Evolutionary conservation across 2,329 filamentous ascomycete genomes (phyloP).

Genomic region (Pseudogymnoascus sp.): DNA sequence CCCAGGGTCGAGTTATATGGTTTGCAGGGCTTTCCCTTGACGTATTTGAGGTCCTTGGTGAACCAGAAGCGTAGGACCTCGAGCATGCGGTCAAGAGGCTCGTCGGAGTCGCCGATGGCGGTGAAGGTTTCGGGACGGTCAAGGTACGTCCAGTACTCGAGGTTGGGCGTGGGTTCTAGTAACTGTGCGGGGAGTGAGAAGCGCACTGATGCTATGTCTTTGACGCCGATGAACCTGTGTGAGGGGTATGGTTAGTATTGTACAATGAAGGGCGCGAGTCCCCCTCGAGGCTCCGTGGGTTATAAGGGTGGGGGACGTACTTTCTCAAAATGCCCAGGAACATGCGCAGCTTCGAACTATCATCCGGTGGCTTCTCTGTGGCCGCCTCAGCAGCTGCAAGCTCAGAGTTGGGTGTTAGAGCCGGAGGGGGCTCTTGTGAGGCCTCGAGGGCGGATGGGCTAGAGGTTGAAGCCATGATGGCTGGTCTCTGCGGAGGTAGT

Average conservation of each 20-base stretch:
- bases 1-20: constrained; percentile 96
- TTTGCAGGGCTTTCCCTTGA: constrained; percentile 97
- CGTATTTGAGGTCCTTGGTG: constrained; percentile 97
- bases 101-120: constrained; percentile 79
- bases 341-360: constrained; percentile 81
- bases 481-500: not conserved
- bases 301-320: constrained; percentile 46
- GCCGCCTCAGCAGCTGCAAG: constrained; percentile 11
- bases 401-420: not conserved
- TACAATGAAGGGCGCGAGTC: not conserved
- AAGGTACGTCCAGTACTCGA: constrained; percentile 99
- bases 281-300: not conserved
- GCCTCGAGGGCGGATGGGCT: not conserved
- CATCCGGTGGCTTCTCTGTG: constrained; percentile 58
- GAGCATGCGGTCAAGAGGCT: constrained; percentile 87
- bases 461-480: constrained; percentile 3
- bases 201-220: constrained; percentile 89
- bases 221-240: constrained; percentile 83
- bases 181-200: constrained; percentile 95
- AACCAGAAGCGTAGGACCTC: constrained; percentile 97
- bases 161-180: constrained; percentile 89
- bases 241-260: not conserved
- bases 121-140: constrained; percentile 88
- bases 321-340: constrained; percentile 83
- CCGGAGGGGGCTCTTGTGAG: not conserved